Conservation (phyloP, 2,329 filamentous ascomycete genomes). For the Alternaria consortialis region DNA sequence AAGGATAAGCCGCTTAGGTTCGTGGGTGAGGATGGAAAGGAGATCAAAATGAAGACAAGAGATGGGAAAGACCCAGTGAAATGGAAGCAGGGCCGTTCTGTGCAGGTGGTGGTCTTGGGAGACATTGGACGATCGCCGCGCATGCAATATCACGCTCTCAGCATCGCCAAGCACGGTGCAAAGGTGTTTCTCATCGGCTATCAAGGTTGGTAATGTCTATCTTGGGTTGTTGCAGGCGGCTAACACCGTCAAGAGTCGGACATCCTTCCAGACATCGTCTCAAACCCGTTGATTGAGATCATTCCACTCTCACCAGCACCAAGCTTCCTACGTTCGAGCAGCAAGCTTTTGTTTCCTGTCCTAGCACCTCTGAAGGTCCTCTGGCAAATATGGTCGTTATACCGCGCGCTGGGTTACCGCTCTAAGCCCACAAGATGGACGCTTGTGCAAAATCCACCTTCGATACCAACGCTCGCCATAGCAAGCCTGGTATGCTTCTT, state of each 20-base stretch:
- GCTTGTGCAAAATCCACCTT: constrained; percentile 91
- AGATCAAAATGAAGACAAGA: constrained; percentile 27
- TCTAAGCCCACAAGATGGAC: constrained; percentile 83
- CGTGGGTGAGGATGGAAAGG: constrained; percentile 37
- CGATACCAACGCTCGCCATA: constrained; percentile 86
- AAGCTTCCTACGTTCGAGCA: constrained; percentile 69
- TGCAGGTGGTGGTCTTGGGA: constrained; percentile 90
- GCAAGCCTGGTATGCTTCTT: constrained; percentile 76
- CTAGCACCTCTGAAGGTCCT: constrained; percentile 85
- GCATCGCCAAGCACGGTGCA: constrained; percentile 82
- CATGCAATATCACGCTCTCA: constrained; percentile 98
- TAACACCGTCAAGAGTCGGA: constrained; percentile 70
- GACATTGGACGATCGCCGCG: constrained; percentile 95
- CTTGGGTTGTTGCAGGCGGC: neutral
- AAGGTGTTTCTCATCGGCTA: constrained; percentile 89
- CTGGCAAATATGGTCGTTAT: constrained; percentile 79
- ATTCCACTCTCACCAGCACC: constrained; percentile 76
- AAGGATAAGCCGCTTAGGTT: constrained; percentile 36
- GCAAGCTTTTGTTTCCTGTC: constrained; percentile 77
- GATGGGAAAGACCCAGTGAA: constrained; percentile 32
- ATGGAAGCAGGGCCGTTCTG: constrained; percentile 56
- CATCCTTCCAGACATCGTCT: constrained; percentile 78
- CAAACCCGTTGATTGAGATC: constrained; percentile 74
- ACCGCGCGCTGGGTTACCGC: constrained; percentile 75
- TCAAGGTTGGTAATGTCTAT: constrained; percentile 63